phyloP scores from a whole-genome alignment of 2,329 filamentous ascomycete genomes.

The Clathrospora elynae region DNA sequence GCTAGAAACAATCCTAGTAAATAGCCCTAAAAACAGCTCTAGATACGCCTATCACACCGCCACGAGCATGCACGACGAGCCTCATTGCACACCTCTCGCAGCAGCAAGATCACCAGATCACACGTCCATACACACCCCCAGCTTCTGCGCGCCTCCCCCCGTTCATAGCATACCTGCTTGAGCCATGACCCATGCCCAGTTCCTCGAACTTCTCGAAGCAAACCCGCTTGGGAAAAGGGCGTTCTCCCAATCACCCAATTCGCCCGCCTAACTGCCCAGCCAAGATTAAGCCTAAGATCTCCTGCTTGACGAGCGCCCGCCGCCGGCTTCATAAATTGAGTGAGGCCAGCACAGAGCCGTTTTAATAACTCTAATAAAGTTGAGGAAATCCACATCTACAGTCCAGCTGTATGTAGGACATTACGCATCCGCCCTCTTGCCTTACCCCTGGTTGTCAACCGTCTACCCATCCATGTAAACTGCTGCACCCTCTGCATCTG shows the following conservation, averaged over 20 bases:
- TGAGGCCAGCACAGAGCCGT: constrained; percentile 19
- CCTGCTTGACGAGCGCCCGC: constrained; percentile 25
- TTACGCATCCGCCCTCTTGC: constrained; percentile 6
- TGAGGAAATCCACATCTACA: constrained; percentile 35
- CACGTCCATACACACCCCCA: constrained; percentile 21
- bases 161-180: constrained; percentile 9
- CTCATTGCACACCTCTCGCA: constrained; percentile 17
- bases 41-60: constrained; percentile 28
- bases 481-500: too few relatives aligned
- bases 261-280: constrained; percentile 27
- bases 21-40: too few relatives aligned
- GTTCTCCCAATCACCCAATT: constrained; percentile 31
- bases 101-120: constrained; percentile 33
- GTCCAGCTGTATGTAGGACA: constrained; percentile 18
- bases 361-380: constrained; percentile 39
- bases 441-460: too few relatives aligned
- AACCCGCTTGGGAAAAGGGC: constrained; percentile 30
- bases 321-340: constrained; percentile 28
- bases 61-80: constrained; percentile 21
- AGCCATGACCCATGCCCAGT: constrained; percentile 16
- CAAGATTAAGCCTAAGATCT: constrained; percentile 45
- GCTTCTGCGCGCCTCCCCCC: constrained; percentile 16
- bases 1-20: constrained; percentile 17
- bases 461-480: too few relatives aligned
- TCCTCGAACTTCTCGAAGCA: constrained; percentile 38